Conservation (phyloP, 2,329 filamentous ascomycete species). For the Diaporthe helianthi region DNA sequence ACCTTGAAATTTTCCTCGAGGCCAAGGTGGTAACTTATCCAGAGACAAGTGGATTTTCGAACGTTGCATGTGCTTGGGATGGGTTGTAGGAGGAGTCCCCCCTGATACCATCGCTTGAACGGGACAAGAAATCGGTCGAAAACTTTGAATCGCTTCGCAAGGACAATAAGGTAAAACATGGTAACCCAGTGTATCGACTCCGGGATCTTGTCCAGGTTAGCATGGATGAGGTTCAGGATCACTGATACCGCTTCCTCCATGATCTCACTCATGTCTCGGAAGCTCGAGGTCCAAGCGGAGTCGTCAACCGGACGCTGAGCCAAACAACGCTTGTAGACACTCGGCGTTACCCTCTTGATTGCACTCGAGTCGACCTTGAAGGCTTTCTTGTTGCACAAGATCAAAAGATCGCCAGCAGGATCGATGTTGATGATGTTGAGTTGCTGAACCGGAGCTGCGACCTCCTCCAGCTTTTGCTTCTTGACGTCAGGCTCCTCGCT, state of each 20-base stretch:
- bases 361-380: background rate
- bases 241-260: background rate
- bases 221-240: background rate
- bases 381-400: background rate
- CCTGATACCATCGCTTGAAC: background rate
- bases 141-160: background rate
- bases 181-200: accelerated
- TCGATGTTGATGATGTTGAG: background rate
- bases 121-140: background rate
- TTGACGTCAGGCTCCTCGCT: background rate
- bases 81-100: too few relatives aligned
- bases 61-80: too few relatives aligned
- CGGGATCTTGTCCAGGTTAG: background rate
- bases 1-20: background rate
- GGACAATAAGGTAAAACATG: background rate
- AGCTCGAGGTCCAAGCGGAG: background rate
- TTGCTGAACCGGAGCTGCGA: background rate
- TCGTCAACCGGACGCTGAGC: background rate
- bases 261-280: too few relatives aligned
- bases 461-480: background rate
- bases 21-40: background rate
- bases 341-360: background rate
- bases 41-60: background rate
- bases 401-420: background rate
- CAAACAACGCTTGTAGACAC: background rate